These are phyloP conservation scores for Malassezia caprae DNA, from an alignment of 1,284 basidiomycete species.

Conservation along the genomic window DNA sequence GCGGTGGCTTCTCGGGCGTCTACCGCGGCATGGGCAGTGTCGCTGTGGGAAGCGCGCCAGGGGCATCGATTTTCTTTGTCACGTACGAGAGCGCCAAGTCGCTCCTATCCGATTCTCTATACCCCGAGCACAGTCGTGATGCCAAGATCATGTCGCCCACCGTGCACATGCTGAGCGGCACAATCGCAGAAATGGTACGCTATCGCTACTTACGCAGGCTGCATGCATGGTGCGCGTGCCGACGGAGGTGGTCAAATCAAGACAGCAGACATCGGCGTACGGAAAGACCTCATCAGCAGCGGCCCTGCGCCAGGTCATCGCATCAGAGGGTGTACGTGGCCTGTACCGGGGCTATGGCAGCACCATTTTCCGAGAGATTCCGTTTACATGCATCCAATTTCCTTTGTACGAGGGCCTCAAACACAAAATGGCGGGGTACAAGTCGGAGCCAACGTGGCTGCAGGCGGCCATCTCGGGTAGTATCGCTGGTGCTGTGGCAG, in stretches of 20 bases:
- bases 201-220: constrained; percentile 50
- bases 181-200: constrained; percentile 45
- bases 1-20: constrained; percentile 82
- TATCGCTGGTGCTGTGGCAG: constrained; percentile 79
- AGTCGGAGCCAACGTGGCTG: constrained; percentile 48
- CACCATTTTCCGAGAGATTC: constrained; percentile 78
- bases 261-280: constrained; percentile 65
- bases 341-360: constrained; percentile 71
- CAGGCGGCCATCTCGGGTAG: constrained; percentile 87
- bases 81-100: constrained; percentile 85
- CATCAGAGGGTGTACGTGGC: constrained; percentile 58
- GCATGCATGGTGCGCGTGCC: constrained; percentile 88
- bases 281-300: constrained; percentile 54
- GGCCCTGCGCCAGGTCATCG: constrained; percentile 53
- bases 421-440: constrained; percentile 27
- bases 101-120: constrained; percentile 29
- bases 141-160: constrained; percentile 27
- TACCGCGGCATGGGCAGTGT: constrained; percentile 94
- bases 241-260: constrained; percentile 83
- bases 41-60: constrained; percentile 86
- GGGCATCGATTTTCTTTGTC: constrained; percentile 84
- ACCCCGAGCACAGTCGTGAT: constrained; percentile 5
- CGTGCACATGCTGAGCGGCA: constrained; percentile 49
- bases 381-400: constrained; percentile 95
- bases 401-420: constrained; percentile 90